Conservation (phyloP, 1,284 basidiomycete genomes). For the Stygiomarasmius scandens region DNA sequence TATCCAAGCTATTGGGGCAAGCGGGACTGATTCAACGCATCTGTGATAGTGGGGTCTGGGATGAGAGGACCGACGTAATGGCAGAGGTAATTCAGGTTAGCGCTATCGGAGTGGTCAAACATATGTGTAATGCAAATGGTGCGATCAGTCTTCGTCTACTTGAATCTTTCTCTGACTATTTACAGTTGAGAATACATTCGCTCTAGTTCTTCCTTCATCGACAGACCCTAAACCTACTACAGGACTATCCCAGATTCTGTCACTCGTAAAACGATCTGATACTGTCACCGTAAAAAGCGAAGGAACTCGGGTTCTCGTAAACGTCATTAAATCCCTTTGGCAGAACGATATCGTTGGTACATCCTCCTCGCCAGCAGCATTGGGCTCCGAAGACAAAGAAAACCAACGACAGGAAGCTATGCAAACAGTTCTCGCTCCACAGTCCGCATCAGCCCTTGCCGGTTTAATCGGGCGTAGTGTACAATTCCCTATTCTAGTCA, state of each 20-base stretch:
- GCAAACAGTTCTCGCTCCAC: slow-evolving; percentile 49
- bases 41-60: slow-evolving; percentile 71
- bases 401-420: slow-evolving; percentile 59
- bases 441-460: slow-evolving; percentile 65
- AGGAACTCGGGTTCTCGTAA: slow-evolving; percentile 86
- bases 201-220: slow-evolving; percentile 50
- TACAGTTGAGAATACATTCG: slow-evolving; percentile 67
- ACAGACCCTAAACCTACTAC: slow-evolving; percentile 32
- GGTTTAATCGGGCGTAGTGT: slow-evolving; percentile 77
- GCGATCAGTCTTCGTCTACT: slow-evolving; percentile 25
- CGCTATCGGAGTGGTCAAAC: slow-evolving; percentile 87
- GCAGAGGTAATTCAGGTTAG: slow-evolving; percentile 86
- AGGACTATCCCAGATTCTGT: slow-evolving; percentile 72
- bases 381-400: slow-evolving; percentile 36
- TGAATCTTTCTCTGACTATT: slow-evolving; percentile 13
- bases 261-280: slow-evolving; percentile 79
- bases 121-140: slow-evolving; percentile 82
- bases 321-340: slow-evolving; percentile 76
- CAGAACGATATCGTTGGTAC: slow-evolving; percentile 44
- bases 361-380: slow-evolving; percentile 13
- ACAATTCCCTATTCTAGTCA: slow-evolving; percentile 84
- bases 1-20: slow-evolving; percentile 64
- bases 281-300: slow-evolving; percentile 86
- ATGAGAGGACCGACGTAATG: slow-evolving; percentile 69
- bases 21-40: slow-evolving; percentile 67